phyloP scores from a whole-genome alignment of 345 rosid species.

The Lepidium didymum region DNA sequence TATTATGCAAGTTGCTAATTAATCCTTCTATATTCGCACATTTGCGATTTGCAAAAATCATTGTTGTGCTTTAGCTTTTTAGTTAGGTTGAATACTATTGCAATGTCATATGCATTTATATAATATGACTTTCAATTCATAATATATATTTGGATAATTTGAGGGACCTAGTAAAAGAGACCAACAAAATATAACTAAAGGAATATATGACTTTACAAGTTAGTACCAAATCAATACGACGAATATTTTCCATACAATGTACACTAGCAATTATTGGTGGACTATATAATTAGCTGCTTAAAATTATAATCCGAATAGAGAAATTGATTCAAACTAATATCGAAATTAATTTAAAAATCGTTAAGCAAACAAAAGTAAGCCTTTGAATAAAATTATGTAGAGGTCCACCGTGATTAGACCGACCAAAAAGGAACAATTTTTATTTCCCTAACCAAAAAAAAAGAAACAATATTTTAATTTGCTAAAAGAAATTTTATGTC shows the following conservation, averaged over 20 bases:
- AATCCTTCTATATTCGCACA: neutral
- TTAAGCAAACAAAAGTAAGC: neutral
- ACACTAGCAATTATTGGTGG: constrained; percentile 4
- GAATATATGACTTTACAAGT: neutral
- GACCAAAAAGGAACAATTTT: neutral
- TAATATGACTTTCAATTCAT: neutral
- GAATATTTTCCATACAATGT: constrained; percentile 6
- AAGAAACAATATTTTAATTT: neutral
- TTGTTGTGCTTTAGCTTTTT: neutral
- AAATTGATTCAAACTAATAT: neutral
- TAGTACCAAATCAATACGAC: constrained; percentile 9
- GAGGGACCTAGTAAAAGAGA: constrained; percentile 1
- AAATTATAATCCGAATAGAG: neutral
- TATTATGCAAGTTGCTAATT: neutral
- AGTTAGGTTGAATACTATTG: constrained; percentile 26
- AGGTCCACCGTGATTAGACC: constrained; percentile 9
- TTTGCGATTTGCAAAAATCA: neutral
- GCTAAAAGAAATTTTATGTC: neutral
- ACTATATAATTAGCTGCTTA: neutral
- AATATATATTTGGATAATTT: neutral
- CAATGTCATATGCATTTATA: constrained; percentile 6
- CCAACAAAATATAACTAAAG: neutral
- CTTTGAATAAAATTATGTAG: neutral
- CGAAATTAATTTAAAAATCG: neutral
- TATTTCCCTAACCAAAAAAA: neutral